Conservation (phyloP, 148 eudicot genomes). For the Linanthus parryae region DNA sequence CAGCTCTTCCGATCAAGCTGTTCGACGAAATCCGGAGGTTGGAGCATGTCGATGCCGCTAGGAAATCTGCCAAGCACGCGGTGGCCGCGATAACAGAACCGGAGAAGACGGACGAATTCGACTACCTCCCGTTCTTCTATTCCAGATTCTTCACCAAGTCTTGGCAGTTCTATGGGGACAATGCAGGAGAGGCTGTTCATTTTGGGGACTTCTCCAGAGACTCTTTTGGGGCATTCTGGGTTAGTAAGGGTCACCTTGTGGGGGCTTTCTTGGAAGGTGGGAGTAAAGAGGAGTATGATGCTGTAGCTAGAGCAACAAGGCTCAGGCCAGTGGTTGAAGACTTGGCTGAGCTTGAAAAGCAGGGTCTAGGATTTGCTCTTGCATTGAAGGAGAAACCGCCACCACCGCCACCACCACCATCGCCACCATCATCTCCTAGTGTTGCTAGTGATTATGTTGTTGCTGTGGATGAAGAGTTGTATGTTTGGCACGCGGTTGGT, state of each 20-base stretch:
- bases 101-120: conserved; percentile 53
- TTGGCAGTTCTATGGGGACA: conserved; percentile 97
- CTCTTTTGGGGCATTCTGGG: conserved; percentile 87
- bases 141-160: conserved; percentile 84
- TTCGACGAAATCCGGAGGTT: conserved; percentile 79
- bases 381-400: conserved; percentile 32
- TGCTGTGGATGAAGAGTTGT: conserved; percentile 39
- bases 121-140: conserved; percentile 93
- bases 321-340: conserved; percentile 59
- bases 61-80: conserved; percentile 83
- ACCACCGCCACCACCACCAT: too few relatives aligned
- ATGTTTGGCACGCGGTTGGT: conserved; percentile 79
- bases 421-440: conserved; percentile 12
- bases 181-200: conserved; percentile 69
- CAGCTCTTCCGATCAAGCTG: conserved; percentile 72
- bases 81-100: conserved; percentile 81
- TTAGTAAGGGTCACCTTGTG: conserved; percentile 66
- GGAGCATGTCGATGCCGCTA: conserved; percentile 89
- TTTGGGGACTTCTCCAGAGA: conserved; percentile 76
- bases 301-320: conserved; percentile 57
- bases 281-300: conserved; percentile 81
- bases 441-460: conserved; percentile 1
- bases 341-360: conserved; percentile 48
- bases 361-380: conserved; percentile 58
- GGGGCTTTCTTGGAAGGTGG: conserved; percentile 99